Evolutionary conservation across 1,284 basidiomycete species (phyloP), one percentile per base, ranked within the genome.

Genomic region (Phylloboletellus chloephorus): DNA sequence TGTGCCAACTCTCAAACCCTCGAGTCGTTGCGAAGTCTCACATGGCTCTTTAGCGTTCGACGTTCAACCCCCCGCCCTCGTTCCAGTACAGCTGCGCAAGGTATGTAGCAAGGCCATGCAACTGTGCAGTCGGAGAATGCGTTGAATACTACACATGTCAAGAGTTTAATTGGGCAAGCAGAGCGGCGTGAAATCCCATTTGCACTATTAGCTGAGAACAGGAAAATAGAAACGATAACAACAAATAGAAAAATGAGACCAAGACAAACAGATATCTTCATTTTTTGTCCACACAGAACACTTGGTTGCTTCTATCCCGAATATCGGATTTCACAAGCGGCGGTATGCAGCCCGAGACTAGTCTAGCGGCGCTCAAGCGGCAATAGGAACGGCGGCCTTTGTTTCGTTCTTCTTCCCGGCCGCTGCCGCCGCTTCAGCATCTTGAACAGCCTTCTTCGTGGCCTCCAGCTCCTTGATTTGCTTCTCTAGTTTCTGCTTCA

Each of bases 391-490:
- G 25, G 72, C 56, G 30, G 73, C 69, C 30, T 68, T 63, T n/a
- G 53, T 46, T 28, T 76, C 78, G 32, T 76, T 73, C 58, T 79
- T 80, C 67, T 79, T 80, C 47, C 61, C 68, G 20, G 71, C 69
- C 25, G 71, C 72, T 24, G 72, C 71, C 19, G 72, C 74, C n/a
- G 57, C 58, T 48, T 79, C 69, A 4, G 71, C 76, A 31, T 78
- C 72, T 46, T 71, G 73, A 20, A 78, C 72, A 3, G 75, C 74
- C 57, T 76, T 73, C 61, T 79, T 72, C 29, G 75, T 78, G 47
- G 73, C 68, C 43, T 59, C 69, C 55, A 81, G 75, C 57, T 73
- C 76, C 58, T 73, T 78, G 58, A 78, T 71, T 53, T 74, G 73
- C 54, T 70, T 69, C 52, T 75, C 71, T 48, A 79, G 54, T 51